These are phyloP conservation scores for Sphaerostilbella broomeana DNA, from an alignment of 2,329 filamentous ascomycete genomes.

Conservation along the genomic window DNA sequence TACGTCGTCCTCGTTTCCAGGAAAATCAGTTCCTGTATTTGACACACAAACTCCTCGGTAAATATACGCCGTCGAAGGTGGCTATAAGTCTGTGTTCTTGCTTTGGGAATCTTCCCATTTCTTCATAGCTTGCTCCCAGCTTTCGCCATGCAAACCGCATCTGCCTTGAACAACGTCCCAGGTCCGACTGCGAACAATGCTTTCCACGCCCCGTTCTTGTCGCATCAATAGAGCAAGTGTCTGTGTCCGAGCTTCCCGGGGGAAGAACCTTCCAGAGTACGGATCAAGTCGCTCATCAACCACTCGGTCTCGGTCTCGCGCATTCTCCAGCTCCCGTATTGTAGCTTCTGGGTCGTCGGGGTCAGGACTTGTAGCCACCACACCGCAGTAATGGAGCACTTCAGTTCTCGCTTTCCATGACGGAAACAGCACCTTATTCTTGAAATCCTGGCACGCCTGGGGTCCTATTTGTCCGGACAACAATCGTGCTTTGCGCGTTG, in stretches of 20 bases:
- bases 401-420: conserved; percentile 80
- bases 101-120: conserved; percentile 47
- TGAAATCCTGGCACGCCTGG: conserved; percentile 63
- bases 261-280: conserved; percentile 79
- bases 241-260: conserved; percentile 73
- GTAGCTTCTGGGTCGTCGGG: conserved; percentile 76
- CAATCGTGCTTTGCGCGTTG: conserved; percentile 49
- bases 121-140: conserved; percentile 60
- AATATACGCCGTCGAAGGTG: too few relatives aligned
- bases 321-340: conserved; percentile 62
- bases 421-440: conserved; percentile 72
- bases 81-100: too few relatives aligned
- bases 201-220: conserved; percentile 70
- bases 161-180: conserved; percentile 74
- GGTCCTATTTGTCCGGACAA: conserved; percentile 50
- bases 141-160: conserved; percentile 52
- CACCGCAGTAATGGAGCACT: conserved; percentile 81
- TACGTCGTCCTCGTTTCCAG: too few relatives aligned
- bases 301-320: conserved; percentile 62
- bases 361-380: conserved; percentile 80
- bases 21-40: too few relatives aligned
- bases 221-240: conserved; percentile 65
- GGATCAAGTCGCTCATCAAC: conserved; percentile 89
- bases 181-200: conserved; percentile 71
- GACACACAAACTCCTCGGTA: too few relatives aligned